Conservation (phyloP, 2,329 filamentous ascomycete genomes). For the Phialophora chinensis region DNA sequence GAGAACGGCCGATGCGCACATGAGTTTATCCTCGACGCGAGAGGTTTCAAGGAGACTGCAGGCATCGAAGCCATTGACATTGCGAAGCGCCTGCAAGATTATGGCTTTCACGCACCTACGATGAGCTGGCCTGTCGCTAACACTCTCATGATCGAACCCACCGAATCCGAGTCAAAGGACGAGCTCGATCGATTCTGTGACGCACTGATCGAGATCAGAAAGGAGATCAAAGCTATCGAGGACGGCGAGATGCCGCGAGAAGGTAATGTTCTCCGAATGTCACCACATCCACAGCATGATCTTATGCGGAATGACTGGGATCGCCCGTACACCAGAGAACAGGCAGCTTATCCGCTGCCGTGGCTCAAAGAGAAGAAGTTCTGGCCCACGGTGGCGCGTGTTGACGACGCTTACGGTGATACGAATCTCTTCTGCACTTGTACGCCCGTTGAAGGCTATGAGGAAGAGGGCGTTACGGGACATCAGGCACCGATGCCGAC, state of each 20-base stretch:
- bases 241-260: slow-evolving; percentile 75
- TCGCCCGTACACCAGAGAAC: slow-evolving; percentile 78
- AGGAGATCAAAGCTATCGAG: slow-evolving; percentile 84
- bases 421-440: slow-evolving; percentile 95
- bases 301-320: slow-evolving; percentile 79
- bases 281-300: slow-evolving; percentile 85
- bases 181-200: slow-evolving; percentile 95
- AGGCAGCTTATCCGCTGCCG: slow-evolving; percentile 83
- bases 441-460: slow-evolving; percentile 72
- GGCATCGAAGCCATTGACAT: slow-evolving; percentile 93
- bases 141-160: slow-evolving; percentile 98
- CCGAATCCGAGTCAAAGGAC: slow-evolving; percentile 87
- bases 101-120: slow-evolving; percentile 95
- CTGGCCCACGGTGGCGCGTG: slow-evolving; percentile 84
- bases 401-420: slow-evolving; percentile 92
- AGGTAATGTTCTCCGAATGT: slow-evolving; percentile 84
- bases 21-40: slow-evolving; percentile 93
- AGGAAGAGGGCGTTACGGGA: slow-evolving; percentile 32
- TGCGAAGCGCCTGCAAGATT: slow-evolving; percentile 95
- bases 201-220: slow-evolving; percentile 82
- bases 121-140: slow-evolving; percentile 97
- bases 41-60: slow-evolving; percentile 80
- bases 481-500: slow-evolving; percentile 34
- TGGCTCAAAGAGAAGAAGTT: slow-evolving; percentile 96
- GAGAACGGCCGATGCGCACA: slow-evolving; percentile 85